Evolutionary conservation across 2,329 filamentous ascomycete species (phyloP).

Genomic region (Clonostachys solani): DNA sequence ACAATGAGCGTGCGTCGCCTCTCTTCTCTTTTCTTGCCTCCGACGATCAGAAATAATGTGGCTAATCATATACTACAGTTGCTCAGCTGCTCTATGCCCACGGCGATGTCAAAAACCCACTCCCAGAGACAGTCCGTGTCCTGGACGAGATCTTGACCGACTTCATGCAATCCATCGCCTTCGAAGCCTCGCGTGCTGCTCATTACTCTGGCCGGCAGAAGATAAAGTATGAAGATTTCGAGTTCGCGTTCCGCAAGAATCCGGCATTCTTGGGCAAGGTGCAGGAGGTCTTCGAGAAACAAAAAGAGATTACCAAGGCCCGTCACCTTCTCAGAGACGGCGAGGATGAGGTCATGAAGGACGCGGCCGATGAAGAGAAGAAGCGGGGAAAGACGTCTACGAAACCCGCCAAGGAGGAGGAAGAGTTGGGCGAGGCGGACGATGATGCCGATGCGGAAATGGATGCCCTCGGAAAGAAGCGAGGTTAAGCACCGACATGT

Average conservation of each 20-base stretch:
- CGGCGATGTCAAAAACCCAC: slow-evolving; percentile 72
- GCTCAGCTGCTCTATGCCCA: slow-evolving; percentile 73
- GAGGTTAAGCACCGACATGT: slow-evolving; percentile 10
- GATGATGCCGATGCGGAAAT: slow-evolving; percentile 40
- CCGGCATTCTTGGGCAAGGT: slow-evolving; percentile 83
- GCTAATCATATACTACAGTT: slow-evolving; percentile 38
- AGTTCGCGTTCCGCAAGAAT: slow-evolving; percentile 86
- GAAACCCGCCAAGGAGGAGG: slow-evolving; percentile 22
- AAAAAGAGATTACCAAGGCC: slow-evolving; percentile 79
- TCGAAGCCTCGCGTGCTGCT: slow-evolving; percentile 81
- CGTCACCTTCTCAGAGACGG: slow-evolving; percentile 71
- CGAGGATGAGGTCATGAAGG: slow-evolving; percentile 57
- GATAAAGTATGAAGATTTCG: slow-evolving; percentile 97
- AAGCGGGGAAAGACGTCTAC: slow-evolving; percentile 21
- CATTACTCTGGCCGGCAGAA: slow-evolving; percentile 88
- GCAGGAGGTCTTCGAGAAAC: slow-evolving; percentile 83
- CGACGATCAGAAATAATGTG: not conserved
- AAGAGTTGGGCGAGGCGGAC: slow-evolving; percentile 48
- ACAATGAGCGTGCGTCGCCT: slow-evolving; percentile 59
- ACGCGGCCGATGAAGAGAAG: slow-evolving; percentile 42
- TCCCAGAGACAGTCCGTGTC: slow-evolving; percentile 78
- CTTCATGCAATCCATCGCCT: slow-evolving; percentile 91
- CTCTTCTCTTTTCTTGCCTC: not conserved
- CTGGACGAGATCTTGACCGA: slow-evolving; percentile 96
- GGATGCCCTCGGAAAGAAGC: slow-evolving; percentile 32